A percentile compares a stretch with the other conserved stretches of the same genome.
Conservation (phyloP, 768 basidiomycete species). For the Phlebiopsis flavidoalba region DNA sequence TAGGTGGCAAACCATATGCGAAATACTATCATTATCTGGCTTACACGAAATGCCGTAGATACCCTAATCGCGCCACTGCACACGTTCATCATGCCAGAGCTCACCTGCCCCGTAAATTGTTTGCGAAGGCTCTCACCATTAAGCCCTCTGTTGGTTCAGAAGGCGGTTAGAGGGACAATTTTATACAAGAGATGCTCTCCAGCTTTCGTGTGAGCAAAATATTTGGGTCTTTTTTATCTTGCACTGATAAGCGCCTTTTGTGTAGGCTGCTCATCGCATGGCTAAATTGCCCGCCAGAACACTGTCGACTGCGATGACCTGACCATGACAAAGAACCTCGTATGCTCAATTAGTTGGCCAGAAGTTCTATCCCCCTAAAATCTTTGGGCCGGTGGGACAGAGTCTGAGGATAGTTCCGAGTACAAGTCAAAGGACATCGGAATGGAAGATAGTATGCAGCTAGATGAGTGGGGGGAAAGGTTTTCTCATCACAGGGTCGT, state of each 20-base stretch:
- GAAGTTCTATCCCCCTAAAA: constrained; percentile 86
- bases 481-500: not conserved
- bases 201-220: constrained; percentile 59
- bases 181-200: constrained; percentile 90
- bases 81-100: constrained; percentile 78
- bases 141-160: constrained; percentile 74
- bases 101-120: constrained; percentile 73
- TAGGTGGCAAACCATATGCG: constrained; percentile 21
- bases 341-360: constrained; percentile 93
- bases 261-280: constrained; percentile 84
- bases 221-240: not conserved
- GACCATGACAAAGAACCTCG: constrained; percentile 80
- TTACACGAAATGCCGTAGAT: constrained; percentile 39
- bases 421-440: constrained; percentile 83
- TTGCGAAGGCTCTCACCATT: constrained; percentile 64
- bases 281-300: constrained; percentile 78
- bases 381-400: constrained; percentile 76
- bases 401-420: constrained; percentile 55
- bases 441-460: constrained; percentile 76
- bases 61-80: constrained; percentile 57
- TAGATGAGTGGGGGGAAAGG: too few relatives aligned
- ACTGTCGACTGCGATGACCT: constrained; percentile 57
- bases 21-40: not conserved
- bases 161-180: constrained; percentile 82
- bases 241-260: not conserved